Base-by-base conservation (phyloP, 768 basidiomycete genomes). In the Pisolithus microcarpus region DNA sequence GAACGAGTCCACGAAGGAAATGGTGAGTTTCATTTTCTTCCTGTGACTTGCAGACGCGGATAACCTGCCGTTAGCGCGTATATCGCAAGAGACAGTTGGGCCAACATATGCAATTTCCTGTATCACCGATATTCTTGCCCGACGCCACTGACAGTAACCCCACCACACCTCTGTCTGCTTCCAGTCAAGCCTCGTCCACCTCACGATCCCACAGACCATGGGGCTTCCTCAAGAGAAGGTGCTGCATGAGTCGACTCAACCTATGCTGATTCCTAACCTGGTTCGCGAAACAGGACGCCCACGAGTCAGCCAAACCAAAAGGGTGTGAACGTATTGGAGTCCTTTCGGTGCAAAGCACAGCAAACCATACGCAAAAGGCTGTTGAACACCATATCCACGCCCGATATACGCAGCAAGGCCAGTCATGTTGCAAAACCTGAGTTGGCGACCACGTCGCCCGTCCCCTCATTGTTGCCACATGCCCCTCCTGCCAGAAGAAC, bases 141-240 rank as follows among this genome's bases (percentile, higher is more conserved):
- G 52, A 52, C 24, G 30, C 44, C 9, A 50, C 40, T 6, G 42
- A 47, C 5, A n/a, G 46, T 19, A 11, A 43, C 37, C 38, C 9
- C 2, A 16, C 7, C 13, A 19, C 30, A 19, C 28, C 24, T 2
- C 23, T 53, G 16, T 55, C 49, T 36, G 46, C 46, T 16, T 46
- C 57, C 34, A 49, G 11, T 5, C 43, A 36, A 11, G 51, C 47
- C 2, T 31, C 53, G 0, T 23, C 49, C 18, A 39, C 24, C 5
- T 34, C 49, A 2, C 36, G 7, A 16, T 34, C 55, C 6, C 52
- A 52, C 13, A 61, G 19, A 43, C 53, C 46, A 40, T 51, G 56
- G 59, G 62, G 50, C 11, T 50, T 61, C 16, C 44, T 54, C 19
- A 61, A 51, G n/a, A 55, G 21, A 23, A 23, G 59, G 66, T 66